A percentile compares a stretch with the other conserved stretches of the same genome.
Evolutionary conservation across 2,329 filamentous ascomycete species (phyloP).

Genomic region (Diaporthe citri): DNA sequence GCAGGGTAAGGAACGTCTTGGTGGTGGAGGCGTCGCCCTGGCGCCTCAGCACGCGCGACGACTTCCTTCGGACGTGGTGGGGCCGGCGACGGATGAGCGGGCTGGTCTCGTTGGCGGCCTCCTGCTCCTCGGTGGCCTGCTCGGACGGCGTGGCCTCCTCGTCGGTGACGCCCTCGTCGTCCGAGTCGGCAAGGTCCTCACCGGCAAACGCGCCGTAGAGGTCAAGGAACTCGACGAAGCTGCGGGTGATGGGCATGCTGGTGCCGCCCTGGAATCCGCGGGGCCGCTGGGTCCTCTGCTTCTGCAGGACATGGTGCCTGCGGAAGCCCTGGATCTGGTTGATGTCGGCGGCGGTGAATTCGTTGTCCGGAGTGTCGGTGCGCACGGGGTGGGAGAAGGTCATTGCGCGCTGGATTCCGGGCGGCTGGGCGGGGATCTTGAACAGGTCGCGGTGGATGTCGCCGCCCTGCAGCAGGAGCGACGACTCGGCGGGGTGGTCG

Average conservation of each 20-base stretch:
- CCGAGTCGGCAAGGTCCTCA: slow-evolving; percentile 73
- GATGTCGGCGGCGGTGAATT: slow-evolving; percentile 50
- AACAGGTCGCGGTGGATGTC: slow-evolving; percentile 85
- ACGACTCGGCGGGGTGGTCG: slow-evolving; percentile 65
- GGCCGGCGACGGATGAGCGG: slow-evolving; percentile 71
- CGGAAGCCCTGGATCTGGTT: slow-evolving; percentile 63
- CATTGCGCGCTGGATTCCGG: slow-evolving; percentile 48
- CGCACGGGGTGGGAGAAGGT: slow-evolving; percentile 41
- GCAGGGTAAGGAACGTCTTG: slow-evolving; percentile 82
- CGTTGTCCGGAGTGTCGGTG: slow-evolving; percentile 37
- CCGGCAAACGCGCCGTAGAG: slow-evolving; percentile 83
- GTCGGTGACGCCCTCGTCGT: slow-evolving; percentile 65
- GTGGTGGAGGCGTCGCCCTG: slow-evolving; percentile 75
- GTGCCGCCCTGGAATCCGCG: slow-evolving; percentile 44
- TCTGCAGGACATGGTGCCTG: slow-evolving; percentile 58
- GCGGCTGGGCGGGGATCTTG: slow-evolving; percentile 70
- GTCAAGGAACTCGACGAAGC: slow-evolving; percentile 82
- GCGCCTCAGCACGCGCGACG: slow-evolving; percentile 50
- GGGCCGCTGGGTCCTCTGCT: slow-evolving; percentile 43
- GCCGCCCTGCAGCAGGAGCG: slow-evolving; percentile 78
- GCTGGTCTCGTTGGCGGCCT: slow-evolving; percentile 60
- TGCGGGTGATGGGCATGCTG: slow-evolving; percentile 68
- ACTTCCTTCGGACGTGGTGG: slow-evolving; percentile 59
- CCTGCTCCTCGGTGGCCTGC: slow-evolving; percentile 53
- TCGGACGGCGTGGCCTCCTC: slow-evolving; percentile 51